Evolutionary conservation across 805 yeast species (phyloP), one percentile per base, ranked within the genome.

Genomic region (Spathaspora sp.): DNA sequence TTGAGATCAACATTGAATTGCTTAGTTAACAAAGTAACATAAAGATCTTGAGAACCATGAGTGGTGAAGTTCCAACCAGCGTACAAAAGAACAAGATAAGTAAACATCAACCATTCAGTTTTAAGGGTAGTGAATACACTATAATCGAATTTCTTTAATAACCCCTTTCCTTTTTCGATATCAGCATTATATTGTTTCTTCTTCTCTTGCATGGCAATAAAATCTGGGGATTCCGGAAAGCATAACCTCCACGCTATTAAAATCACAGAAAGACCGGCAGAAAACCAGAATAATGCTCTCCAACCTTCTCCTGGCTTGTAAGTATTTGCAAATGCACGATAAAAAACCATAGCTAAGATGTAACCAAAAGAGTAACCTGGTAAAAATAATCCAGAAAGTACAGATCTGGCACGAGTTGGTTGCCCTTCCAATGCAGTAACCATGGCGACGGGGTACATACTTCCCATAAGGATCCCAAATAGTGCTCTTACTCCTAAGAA

Each of bases 291-390:
- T 52, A 85, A 63, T 2, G 86, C 75, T 67, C 87, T 78, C 90
- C 90, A 85, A 0, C 71, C 67, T 50, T 79, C 73, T 0, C 74
- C 70, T 1, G 70, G 58, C 3, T 83, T 70, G 20, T 44, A 23
- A 35, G 59, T 60, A 60, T 77, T 80, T 8, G 79, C 81, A 53
- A 85, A 78, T 38, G 86, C 87, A 63, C 89, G 74, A 53, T 80
- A 79, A 69, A 85, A 85, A 20, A 83, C 72, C 45, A 83, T 87
- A 8, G 83, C 89, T 53, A 85, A 62, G 26, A 85, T 67, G 58
- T 83, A 85, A 23, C 90, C 90, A 45, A 85, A 76, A 0, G 87
- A 85, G 58, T 85, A 89, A 54, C 96, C 96, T 64, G 88, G 87
- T 67, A 89, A 96, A 63, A 89, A 80, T 42, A 87, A 65, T 46